phyloP scores from a whole-genome alignment of 164 flowering plant genomes.

The Dillenia turbinata region DNA sequence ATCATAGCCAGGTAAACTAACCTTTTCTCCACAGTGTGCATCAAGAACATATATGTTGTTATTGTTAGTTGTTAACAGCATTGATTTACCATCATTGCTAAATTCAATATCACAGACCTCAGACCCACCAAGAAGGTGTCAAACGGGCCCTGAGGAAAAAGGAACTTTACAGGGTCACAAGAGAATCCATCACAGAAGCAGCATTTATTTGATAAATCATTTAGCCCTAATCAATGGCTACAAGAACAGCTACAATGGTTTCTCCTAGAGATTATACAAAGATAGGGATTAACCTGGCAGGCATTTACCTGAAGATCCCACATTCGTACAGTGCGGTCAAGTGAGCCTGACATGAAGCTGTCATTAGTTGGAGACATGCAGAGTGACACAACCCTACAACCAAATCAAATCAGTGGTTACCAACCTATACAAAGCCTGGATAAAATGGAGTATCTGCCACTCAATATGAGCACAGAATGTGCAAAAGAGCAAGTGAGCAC shows the following conservation, averaged over 20 bases:
- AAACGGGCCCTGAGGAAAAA: conserved; percentile 65
- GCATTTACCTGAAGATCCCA: conserved; percentile 99
- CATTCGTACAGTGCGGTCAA: conserved; percentile 87
- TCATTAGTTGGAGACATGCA: conserved; percentile 98
- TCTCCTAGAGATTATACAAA: neutral
- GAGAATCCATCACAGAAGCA: neutral
- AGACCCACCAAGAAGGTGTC: conserved; percentile 94
- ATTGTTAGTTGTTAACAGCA: conserved; percentile 89
- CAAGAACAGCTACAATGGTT: too few species aligned
- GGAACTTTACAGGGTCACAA: neutral
- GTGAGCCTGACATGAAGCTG: conserved; percentile 98
- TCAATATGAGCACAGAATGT: too few species aligned
- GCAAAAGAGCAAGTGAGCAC: too few species aligned
- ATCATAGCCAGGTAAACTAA: conserved; percentile 14
- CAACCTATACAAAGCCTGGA: too few species aligned
- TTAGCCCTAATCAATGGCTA: too few species aligned
- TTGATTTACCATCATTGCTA: conserved; percentile 97
- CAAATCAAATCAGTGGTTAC: neutral
- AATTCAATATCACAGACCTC: conserved; percentile 96
- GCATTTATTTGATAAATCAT: too few species aligned
- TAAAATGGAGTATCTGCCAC: too few species aligned
- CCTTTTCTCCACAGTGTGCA: conserved; percentile 98
- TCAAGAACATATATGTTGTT: conserved; percentile 87
- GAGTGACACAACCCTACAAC: conserved; percentile 78
- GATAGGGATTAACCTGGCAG: conserved; percentile 73